Percentiles rank a stretch among this genome's conserved stretches.
These are phyloP conservation scores for Plasmodium yoelii DNA, from an alignment of 169 alveolate species.

Conservation along the genomic window DNA sequence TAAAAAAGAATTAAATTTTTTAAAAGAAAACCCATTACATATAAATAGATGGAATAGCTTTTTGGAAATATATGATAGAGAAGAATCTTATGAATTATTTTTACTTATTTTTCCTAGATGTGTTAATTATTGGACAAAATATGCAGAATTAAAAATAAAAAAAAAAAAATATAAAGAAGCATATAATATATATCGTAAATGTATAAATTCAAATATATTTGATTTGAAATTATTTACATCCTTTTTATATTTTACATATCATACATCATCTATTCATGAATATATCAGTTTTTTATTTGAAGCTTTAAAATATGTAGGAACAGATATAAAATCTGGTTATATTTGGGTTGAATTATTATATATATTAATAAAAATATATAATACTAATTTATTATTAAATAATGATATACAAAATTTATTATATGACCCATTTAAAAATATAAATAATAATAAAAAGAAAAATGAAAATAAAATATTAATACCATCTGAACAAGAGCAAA, in stretches of 20 bases:
- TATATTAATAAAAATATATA: constrained; percentile 82
- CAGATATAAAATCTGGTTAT: constrained; percentile 82
- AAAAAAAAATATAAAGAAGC: constrained; percentile 68
- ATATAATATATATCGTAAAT: constrained; percentile 51
- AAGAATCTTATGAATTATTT: constrained; percentile 65
- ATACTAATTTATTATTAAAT: constrained; percentile 78
- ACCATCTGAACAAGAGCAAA: constrained; percentile 83
- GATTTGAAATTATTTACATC: constrained; percentile 59
- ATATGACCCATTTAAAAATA: constrained; percentile 80
- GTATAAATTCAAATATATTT: constrained; percentile 71
- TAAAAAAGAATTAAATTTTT: constrained; percentile 47
- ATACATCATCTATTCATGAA: constrained; percentile 86
- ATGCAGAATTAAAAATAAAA: constrained; percentile 73
- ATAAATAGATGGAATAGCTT: constrained; percentile 43
- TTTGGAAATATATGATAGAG: constrained; percentile 50
- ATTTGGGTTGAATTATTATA: constrained; percentile 82
- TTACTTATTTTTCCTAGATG: constrained; percentile 63
- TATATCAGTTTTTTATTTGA: constrained; percentile 80
- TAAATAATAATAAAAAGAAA: constrained; percentile 15
- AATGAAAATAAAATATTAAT: constrained; percentile 13
- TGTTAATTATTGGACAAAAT: constrained; percentile 57
- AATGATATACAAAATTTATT: constrained; percentile 78
- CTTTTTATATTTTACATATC: constrained; percentile 82
- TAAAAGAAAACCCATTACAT: constrained; percentile 45
- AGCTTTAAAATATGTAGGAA: constrained; percentile 79